phyloP scores from a whole-genome alignment of 352 stramenopile species.

The Phytophthora agathidicida region DNA sequence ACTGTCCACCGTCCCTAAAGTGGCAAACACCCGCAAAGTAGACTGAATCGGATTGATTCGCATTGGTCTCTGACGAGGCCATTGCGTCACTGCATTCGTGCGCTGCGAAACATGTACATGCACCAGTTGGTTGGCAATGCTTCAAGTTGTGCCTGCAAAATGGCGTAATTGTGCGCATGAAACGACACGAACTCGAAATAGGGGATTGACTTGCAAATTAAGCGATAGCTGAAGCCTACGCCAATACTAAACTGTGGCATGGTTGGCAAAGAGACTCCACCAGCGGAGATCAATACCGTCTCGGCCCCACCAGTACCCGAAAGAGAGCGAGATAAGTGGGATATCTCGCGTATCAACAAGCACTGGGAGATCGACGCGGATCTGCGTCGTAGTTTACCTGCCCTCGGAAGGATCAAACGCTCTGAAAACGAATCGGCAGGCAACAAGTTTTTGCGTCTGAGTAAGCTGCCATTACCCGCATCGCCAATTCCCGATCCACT shows the following conservation, averaged over 20 bases:
- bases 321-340: conserved; percentile 40
- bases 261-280: conserved; percentile 15
- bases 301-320: background rate
- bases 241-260: too few species aligned
- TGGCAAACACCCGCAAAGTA: too few species aligned
- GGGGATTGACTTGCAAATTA: background rate
- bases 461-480: conserved; percentile 51
- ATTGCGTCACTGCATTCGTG: background rate
- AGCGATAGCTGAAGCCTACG: too few species aligned
- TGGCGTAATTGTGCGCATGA: conserved; percentile 25
- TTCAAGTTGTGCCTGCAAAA: conserved; percentile 22
- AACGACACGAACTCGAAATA: conserved; percentile 28
- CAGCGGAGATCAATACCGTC: conserved; percentile 3
- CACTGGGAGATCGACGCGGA: conserved; percentile 78
- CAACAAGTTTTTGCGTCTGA: conserved; percentile 73
- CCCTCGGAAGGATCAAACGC: conserved; percentile 59
- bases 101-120: too few species aligned
- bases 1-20: too few species aligned
- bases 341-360: conserved; percentile 76
- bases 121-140: too few species aligned
- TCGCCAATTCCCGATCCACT: conserved; percentile 33
- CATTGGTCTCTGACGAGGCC: background rate
- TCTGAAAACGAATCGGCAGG: conserved; percentile 49
- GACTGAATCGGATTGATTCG: background rate
- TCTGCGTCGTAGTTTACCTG: conserved; percentile 57